A percentile compares a stretch with the other conserved stretches of the same genome.
Evolutionary conservation across 2,329 filamentous ascomycete species (phyloP).

Genomic region (Aspergillus sp.): DNA sequence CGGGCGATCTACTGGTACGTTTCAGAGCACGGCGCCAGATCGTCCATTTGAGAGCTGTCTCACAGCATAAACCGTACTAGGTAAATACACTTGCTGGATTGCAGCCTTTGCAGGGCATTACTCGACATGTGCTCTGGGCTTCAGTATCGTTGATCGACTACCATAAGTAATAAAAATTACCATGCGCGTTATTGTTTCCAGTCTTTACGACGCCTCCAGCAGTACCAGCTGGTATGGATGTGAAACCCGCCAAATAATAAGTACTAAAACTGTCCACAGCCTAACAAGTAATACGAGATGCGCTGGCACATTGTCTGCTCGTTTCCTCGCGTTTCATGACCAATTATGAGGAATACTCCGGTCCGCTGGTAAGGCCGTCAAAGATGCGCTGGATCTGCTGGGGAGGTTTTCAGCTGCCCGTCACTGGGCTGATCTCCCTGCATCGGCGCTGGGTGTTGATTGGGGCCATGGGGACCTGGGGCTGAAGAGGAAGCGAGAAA

Average conservation of each 20-base stretch:
- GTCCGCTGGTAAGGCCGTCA: neutral
- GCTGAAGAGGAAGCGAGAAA: neutral
- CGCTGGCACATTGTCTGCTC: neutral
- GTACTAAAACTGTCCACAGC: neutral
- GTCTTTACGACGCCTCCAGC: too few relatives aligned
- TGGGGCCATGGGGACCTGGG: neutral
- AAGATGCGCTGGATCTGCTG: neutral
- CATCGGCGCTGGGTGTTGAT: neutral
- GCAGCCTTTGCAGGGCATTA: too few relatives aligned
- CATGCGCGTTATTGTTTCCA: too few relatives aligned
- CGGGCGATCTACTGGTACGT: too few relatives aligned
- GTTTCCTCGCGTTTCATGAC: neutral
- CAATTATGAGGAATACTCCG: neutral
- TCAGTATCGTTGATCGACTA: too few relatives aligned
- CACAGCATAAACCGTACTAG: too few relatives aligned
- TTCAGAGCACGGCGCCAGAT: too few relatives aligned
- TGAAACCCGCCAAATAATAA: neutral
- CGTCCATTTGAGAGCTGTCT: too few relatives aligned
- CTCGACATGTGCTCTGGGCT: too few relatives aligned
- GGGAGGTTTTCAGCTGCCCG: neutral
- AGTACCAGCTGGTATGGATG: neutral
- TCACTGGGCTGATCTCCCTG: neutral
- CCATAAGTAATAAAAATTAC: too few relatives aligned
- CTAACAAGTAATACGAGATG: neutral
- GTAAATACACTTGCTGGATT: too few relatives aligned